A percentile compares a stretch with the other conserved stretches of the same genome.
Evolutionary conservation across 2,329 filamentous ascomycete genomes (phyloP).

Genomic region (Penicillium sp.): DNA sequence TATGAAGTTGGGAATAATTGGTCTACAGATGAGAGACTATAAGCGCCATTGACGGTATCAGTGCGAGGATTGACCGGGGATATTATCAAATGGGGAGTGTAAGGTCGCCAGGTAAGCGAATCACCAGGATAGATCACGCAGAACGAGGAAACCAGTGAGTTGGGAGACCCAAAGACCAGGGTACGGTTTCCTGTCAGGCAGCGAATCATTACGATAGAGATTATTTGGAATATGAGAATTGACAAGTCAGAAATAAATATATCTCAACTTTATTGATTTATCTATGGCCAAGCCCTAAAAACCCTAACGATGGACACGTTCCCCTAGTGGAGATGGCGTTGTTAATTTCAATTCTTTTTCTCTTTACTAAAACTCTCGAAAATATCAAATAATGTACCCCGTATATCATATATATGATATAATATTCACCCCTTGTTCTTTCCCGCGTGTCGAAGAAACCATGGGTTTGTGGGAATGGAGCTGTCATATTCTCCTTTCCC

Average conservation of each 20-base stretch:
- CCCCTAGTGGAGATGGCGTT: conserved; percentile 7
- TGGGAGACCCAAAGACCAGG: conserved; percentile 26
- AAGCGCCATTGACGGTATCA: not conserved
- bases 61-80: not conserved
- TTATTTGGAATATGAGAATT: conserved; percentile 24
- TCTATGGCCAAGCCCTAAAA: conserved; percentile 13
- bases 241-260: conserved; percentile 16
- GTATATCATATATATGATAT: not conserved
- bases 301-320: conserved; percentile 16
- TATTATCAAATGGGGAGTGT: too few species aligned
- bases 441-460: not conserved
- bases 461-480: conserved; percentile 24
- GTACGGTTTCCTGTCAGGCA: conserved; percentile 24
- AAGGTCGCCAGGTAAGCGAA: not conserved
- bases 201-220: conserved; percentile 13
- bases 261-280: conserved; percentile 3
- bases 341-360: not conserved
- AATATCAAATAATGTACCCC: not conserved
- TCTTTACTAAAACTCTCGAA: not conserved
- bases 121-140: not conserved
- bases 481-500: conserved; percentile 31
- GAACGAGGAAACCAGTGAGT: conserved; percentile 16
- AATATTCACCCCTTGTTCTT: not conserved
- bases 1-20: not conserved
- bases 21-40: not conserved